Conservation (phyloP, 2,329 filamentous ascomycete species). For the Xylaria polymorpha region DNA sequence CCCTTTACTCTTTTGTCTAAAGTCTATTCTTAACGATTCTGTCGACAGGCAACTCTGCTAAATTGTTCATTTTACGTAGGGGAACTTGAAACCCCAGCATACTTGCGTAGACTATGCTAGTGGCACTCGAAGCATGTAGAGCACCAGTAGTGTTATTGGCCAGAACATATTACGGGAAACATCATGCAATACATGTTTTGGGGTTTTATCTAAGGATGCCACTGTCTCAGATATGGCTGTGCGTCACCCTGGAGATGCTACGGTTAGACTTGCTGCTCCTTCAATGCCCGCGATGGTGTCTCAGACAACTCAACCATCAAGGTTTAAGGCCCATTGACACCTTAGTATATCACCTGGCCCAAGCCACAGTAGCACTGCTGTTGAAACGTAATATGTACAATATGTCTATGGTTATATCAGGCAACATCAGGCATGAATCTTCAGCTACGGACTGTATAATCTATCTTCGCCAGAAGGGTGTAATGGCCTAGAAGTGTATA, state of each 20-base stretch:
- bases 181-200: neutral
- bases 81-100: neutral
- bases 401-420: neutral
- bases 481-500: neutral
- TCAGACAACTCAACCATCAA: slow-evolving; percentile 2
- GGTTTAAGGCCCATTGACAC: neutral
- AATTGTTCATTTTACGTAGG: neutral
- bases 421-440: neutral
- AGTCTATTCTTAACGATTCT: neutral
- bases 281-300: slow-evolving; percentile 11
- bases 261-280: slow-evolving; percentile 16
- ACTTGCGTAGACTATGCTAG: neutral
- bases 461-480: slow-evolving; percentile 13
- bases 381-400: slow-evolving; percentile 11
- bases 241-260: neutral
- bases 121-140: neutral
- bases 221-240: slow-evolving; percentile 8
- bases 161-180: neutral
- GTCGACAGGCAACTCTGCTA: neutral
- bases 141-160: neutral
- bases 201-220: neutral
- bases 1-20: slow-evolving; percentile 2
- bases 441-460: neutral
- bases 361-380: slow-evolving; percentile 19
- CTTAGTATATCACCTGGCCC: slow-evolving; percentile 23